Base-by-base conservation (phyloP, 352 stramenopile species). In the Elongisporangium prolatum region DNA sequence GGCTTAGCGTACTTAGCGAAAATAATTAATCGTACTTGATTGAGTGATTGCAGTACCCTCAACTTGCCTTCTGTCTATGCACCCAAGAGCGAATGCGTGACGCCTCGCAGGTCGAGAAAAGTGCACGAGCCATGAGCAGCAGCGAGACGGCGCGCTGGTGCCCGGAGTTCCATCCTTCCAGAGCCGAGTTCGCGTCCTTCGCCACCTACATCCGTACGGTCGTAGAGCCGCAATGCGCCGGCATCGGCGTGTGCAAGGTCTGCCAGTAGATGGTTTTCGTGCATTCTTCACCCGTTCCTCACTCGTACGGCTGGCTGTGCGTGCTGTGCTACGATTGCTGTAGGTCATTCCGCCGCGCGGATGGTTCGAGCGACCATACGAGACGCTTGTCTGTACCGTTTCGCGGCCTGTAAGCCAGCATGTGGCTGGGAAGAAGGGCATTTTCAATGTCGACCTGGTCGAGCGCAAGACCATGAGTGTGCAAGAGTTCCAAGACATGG, bases 231-330 rank as follows among this genome's bases (percentile, higher is more conserved):
- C 72, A 91, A 57, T 93, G 77, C 48, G 70, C 77, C 25, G 63
- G 67, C 56, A 80, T 96, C 34, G 88, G 90, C 58, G 83, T 97
- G 20, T 97, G 92, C 73, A 98, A 97, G 80, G 84, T 97, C 53
- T 52, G 40, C 18, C 16, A n/a, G 10, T 21, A 8, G 25, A 8
- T 55, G 21, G 28, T 18, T n/a, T 22, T 55, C 24, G 16, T 54
- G 22, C 22, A 17, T 40, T 21, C 25, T 54, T 44, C 11, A 13
- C 11, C 34, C 34, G 9, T 1, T 20, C 37, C 18, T 48, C 24
- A 21, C 9, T 17, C 56, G 5, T 24, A 34, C 18, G 6, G 21
- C 3, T 50, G 50, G 48, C 17, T 37, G 57, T 24, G 47, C 50
- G 47, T 48, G 14, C 28, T 37, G 18, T 64, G 51, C 17, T 40